Evolutionary conservation across 805 yeast species (phyloP), one percentile per base, ranked within the genome.

Genomic region (Priceomyces castillae): DNA sequence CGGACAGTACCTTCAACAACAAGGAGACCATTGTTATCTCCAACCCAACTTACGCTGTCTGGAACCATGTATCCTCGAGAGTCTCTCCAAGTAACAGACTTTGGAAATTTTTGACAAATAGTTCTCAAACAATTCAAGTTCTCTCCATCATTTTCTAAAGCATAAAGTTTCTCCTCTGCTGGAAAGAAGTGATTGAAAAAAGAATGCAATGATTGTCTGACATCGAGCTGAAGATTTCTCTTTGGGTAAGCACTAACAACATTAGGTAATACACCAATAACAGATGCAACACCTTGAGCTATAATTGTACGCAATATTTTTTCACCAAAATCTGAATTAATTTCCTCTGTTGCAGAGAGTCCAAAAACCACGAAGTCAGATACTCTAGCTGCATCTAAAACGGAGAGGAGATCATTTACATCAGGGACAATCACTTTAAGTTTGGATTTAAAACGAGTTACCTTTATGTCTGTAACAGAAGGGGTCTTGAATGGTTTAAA

Each of bases 351-450:
- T 6, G 96, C 96, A 44, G 96, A 88, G 34, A 94, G 69, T n/a
- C 90, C 95, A 62, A 94, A 86, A 1, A 95, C 69, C 2, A 90
- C 94, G 58, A 81, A 89, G 69, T 94, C 99, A 0, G 98, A 83
- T 4, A 87, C 80, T 58, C 87, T 87, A 15, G 95, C 88, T 26
- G 95, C 85, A 65, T 94, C 97, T 44, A 94, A 61, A 25, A 94
- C 74, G 15, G 85, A 71, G 30, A 87, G 62, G 40, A 90, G 75
- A 58, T 85, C 78, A 41, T 67, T 58, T 69, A 77, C 77, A 53
- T 86, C 83, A 1, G 95, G 95, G 17, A 85, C 67, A 2, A 89
- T 76, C 40, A 90, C 71, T 58, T 87, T 86, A 46, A 94, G 58
- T 53, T 78, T 81, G 40, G 92, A 77, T 62, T 85, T 86, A 66